A percentile compares a stretch with the other conserved stretches of the same genome.
These are phyloP conservation scores for Chimonanthus praecox DNA, from an alignment of 164 flowering plant genomes.

Conservation along the genomic window DNA sequence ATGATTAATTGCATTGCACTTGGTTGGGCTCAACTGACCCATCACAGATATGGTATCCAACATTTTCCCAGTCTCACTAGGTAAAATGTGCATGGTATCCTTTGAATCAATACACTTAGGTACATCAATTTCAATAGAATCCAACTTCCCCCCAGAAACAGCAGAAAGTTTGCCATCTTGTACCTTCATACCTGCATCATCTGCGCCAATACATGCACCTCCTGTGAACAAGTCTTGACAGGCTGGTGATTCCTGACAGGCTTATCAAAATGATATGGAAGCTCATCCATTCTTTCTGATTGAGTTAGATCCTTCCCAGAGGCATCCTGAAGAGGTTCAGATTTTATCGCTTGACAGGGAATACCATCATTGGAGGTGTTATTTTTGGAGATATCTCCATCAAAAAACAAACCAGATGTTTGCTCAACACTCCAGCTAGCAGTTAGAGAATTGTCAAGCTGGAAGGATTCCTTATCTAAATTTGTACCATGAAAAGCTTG, in stretches of 20 bases:
- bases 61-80: neutral
- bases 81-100: conserved; percentile 5
- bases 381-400: conserved; percentile 2
- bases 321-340: conserved; percentile 7
- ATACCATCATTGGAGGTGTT: neutral
- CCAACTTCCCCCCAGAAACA: neutral
- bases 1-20: conserved; percentile 15
- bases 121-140: conserved; percentile 11
- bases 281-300: conserved; percentile 2
- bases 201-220: conserved; percentile 8
- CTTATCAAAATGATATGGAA: neutral
- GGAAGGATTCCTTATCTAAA: conserved; percentile 5
- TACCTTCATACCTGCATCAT: neutral
- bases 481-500: neutral
- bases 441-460: neutral
- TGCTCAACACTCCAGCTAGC: conserved; percentile 3
- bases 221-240: conserved; percentile 8
- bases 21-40: conserved; percentile 13
- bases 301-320: neutral
- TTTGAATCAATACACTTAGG: conserved; percentile 7
- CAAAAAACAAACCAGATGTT: neutral
- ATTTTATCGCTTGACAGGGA: neutral
- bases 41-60: conserved; percentile 1
- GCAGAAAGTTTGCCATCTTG: conserved; percentile 7
- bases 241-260: neutral